Conservation (phyloP, 2,329 filamentous ascomycete species). For the Passalora sequoiae region DNA sequence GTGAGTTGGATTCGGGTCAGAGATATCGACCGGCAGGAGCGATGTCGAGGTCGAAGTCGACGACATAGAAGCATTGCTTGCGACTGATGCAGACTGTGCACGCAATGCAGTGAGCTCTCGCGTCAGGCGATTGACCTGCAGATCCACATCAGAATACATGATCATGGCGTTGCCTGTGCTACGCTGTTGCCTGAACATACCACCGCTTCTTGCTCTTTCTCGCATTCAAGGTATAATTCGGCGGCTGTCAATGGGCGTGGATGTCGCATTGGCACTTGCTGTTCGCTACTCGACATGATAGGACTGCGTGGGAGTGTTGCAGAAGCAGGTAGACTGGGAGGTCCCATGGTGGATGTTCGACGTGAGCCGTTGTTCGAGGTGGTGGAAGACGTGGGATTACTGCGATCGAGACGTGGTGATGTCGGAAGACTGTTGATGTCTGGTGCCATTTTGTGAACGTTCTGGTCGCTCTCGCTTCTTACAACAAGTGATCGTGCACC, state of each 20-base stretch:
- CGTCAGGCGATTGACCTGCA: constrained; percentile 82
- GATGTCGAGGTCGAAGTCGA: constrained; percentile 49
- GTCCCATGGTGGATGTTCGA: constrained; percentile 21
- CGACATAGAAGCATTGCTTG: constrained; percentile 52
- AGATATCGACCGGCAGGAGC: constrained; percentile 39
- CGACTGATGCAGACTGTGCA: constrained; percentile 57
- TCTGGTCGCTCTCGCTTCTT: too few relatives aligned
- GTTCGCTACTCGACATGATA: constrained; percentile 21
- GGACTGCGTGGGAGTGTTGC: constrained; percentile 21
- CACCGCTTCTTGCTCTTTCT: constrained; percentile 92
- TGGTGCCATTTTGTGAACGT: constrained; percentile 44
- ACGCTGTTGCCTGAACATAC: constrained; percentile 47
- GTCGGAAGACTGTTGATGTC: constrained; percentile 44
- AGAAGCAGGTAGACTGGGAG: constrained; percentile 26
- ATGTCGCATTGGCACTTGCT: constrained; percentile 66
- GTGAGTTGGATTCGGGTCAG: constrained; percentile 45
- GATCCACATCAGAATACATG: neutral
- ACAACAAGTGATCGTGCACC: too few relatives aligned
- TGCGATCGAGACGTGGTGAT: constrained; percentile 33
- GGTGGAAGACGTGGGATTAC: constrained; percentile 27
- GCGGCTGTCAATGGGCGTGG: constrained; percentile 81
- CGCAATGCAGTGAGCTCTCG: constrained; percentile 84
- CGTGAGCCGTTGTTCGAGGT: constrained; percentile 18
- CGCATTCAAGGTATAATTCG: constrained; percentile 81
- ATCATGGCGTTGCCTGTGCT: neutral